Conservation (phyloP, 2,329 filamentous ascomycete species). For the Elsinoe perseae region DNA sequence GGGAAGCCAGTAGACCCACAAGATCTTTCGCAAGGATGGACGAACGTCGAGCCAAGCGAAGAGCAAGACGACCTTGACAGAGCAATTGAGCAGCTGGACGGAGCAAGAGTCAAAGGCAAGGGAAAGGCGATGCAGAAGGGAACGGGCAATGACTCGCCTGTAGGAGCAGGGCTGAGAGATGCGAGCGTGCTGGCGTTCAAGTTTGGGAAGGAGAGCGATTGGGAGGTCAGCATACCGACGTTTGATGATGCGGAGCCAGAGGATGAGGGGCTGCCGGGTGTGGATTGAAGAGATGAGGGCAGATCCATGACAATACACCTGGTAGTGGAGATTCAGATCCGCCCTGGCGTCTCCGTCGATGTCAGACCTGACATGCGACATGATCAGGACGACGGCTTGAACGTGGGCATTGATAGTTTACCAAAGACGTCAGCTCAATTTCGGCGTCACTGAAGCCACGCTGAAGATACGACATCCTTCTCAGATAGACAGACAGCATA, state of each 20-base stretch:
- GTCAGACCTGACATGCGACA: too few relatives aligned
- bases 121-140: constrained; percentile 32
- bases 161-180: constrained; percentile 29
- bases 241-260: constrained; percentile 28
- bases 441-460: too few relatives aligned
- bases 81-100: constrained; percentile 20
- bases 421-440: too few relatives aligned
- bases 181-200: constrained; percentile 31
- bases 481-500: not conserved
- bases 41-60: constrained; percentile 25
- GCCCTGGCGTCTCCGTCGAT: too few relatives aligned
- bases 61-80: constrained; percentile 25
- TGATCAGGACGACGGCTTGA: too few relatives aligned
- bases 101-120: constrained; percentile 33
- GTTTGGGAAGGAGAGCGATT: constrained; percentile 25
- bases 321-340: too few relatives aligned
- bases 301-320: too few relatives aligned
- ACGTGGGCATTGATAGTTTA: too few relatives aligned
- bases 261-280: constrained; percentile 19
- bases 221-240: constrained; percentile 29
- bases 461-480: not conserved
- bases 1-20: constrained; percentile 36
- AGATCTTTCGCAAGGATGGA: constrained; percentile 36
- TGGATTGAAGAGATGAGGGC: not conserved
- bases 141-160: constrained; percentile 32